Conservation (phyloP, 805 yeast genomes). For the Metschnikowia bowlesiae region DNA sequence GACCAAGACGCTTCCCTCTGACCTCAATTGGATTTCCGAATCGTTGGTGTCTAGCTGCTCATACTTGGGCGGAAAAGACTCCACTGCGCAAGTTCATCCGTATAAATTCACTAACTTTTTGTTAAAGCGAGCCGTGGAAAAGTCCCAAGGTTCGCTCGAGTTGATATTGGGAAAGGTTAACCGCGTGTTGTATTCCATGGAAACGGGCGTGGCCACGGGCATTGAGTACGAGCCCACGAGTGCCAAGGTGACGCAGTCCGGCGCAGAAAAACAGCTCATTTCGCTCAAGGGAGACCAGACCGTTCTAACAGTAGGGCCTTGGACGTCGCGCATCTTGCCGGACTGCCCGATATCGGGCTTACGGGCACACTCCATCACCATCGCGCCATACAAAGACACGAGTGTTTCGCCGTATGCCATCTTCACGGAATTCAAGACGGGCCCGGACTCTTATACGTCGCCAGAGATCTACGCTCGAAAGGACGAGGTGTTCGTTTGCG, state of each 20-base stretch:
- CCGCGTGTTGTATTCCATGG: conserved; percentile 57
- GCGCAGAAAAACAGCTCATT: conserved; percentile 29
- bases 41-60: conserved; percentile 69
- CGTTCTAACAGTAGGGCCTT: conserved; percentile 89
- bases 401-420: conserved; percentile 88
- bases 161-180: conserved; percentile 80
- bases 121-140: conserved; percentile 70
- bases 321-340: conserved; percentile 89
- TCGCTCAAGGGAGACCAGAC: conserved; percentile 67
- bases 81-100: conserved; percentile 97
- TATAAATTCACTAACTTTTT: conserved; percentile 86
- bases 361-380: conserved; percentile 91
- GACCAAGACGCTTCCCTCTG: conserved; percentile 46
- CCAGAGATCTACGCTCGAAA: conserved; percentile 95
- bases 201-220: conserved; percentile 66
- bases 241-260: conserved; percentile 23
- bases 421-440: conserved; percentile 83
- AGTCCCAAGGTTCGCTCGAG: conserved; percentile 68
- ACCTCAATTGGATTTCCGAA: conserved; percentile 72
- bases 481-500: conserved; percentile 95
- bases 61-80: conserved; percentile 72
- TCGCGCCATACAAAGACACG: conserved; percentile 68
- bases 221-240: conserved; percentile 55
- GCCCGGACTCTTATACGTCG: conserved; percentile 63
- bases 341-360: conserved; percentile 93